These are phyloP conservation scores for Parasitella parasitica DNA, from an alignment of 371 early-diverging fungal genomes.

Conservation along the genomic window DNA sequence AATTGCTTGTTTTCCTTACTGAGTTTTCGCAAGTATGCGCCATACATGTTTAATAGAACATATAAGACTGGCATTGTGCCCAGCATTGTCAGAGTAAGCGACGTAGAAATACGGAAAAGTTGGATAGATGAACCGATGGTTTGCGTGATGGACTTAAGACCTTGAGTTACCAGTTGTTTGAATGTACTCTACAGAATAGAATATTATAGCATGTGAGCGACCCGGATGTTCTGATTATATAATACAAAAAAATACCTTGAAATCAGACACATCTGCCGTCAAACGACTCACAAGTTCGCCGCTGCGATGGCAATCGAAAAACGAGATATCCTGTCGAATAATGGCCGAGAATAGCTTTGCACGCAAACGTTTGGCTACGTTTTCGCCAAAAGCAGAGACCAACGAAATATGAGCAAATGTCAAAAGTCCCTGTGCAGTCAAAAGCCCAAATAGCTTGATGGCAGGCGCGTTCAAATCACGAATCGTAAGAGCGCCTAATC, in stretches of 20 bases:
- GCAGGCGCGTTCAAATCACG: slow-evolving; percentile 54
- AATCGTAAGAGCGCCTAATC: slow-evolving; percentile 26
- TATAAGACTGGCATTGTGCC: slow-evolving; percentile 71
- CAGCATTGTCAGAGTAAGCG: slow-evolving; percentile 64
- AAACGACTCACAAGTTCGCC: slow-evolving; percentile 69
- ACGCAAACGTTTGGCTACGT: slow-evolving; percentile 60
- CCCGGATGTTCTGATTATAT: neutral
- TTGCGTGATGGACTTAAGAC: slow-evolving; percentile 71
- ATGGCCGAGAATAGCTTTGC: slow-evolving; percentile 56
- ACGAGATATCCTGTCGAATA: slow-evolving; percentile 68
- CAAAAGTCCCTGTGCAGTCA: slow-evolving; percentile 65
- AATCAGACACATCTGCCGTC: slow-evolving; percentile 71
- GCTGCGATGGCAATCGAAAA: slow-evolving; percentile 69
- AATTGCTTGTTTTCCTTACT: slow-evolving; percentile 51
- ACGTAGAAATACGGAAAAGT: slow-evolving; percentile 63
- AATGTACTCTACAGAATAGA: slow-evolving; percentile 69
- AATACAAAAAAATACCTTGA: slow-evolving; percentile 48
- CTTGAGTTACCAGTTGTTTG: slow-evolving; percentile 69
- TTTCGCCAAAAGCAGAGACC: slow-evolving; percentile 74
- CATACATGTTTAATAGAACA: slow-evolving; percentile 67
- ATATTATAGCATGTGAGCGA: neutral
- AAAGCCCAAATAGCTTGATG: slow-evolving; percentile 51
- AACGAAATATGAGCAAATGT: slow-evolving; percentile 75
- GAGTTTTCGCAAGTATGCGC: slow-evolving; percentile 65
- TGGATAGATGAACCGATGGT: slow-evolving; percentile 68